Evolutionary conservation across 352 stramenopile genomes (phyloP).

Genomic region (Globisporangium acanthophoron): DNA sequence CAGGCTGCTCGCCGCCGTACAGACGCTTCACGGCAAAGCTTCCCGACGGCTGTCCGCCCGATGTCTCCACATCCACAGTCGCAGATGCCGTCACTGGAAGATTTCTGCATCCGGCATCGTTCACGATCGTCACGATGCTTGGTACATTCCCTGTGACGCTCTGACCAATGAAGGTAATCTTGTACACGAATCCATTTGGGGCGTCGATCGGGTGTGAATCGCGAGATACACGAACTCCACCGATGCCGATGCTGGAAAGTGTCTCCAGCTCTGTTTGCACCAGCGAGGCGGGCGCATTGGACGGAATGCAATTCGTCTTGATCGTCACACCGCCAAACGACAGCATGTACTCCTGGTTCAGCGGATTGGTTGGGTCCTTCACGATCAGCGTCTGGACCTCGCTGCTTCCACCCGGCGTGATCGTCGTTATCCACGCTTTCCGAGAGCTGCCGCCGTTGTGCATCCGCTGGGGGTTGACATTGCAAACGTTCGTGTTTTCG

Average conservation of each 20-base stretch:
- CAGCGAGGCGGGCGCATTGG: constrained; percentile 14
- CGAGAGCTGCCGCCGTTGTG: constrained; percentile 37
- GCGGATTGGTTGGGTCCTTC: constrained; percentile 20
- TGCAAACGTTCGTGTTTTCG: constrained; percentile 21
- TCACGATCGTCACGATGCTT: constrained; percentile 13
- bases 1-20: constrained; percentile 53
- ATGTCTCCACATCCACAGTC: constrained; percentile 14
- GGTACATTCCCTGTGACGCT: constrained; percentile 47
- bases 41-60: constrained; percentile 23
- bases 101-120: constrained; percentile 17
- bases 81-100: constrained; percentile 21
- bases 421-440: constrained; percentile 31
- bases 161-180: constrained; percentile 66
- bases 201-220: constrained; percentile 33
- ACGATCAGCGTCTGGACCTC: constrained; percentile 56
- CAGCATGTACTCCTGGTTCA: constrained; percentile 34
- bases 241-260: constrained; percentile 28
- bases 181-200: constrained; percentile 53
- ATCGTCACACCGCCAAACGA: constrained; percentile 29
- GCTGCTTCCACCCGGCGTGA: constrained; percentile 50
- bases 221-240: constrained; percentile 39
- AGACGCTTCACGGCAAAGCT: constrained; percentile 38
- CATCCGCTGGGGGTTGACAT: constrained; percentile 13
- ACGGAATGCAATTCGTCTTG: constrained; percentile 31
- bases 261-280: constrained; percentile 24